These are phyloP conservation scores for Hemisphaericaspora nanyangensis DNA, from an alignment of 805 yeast species.

Conservation along the genomic window DNA sequence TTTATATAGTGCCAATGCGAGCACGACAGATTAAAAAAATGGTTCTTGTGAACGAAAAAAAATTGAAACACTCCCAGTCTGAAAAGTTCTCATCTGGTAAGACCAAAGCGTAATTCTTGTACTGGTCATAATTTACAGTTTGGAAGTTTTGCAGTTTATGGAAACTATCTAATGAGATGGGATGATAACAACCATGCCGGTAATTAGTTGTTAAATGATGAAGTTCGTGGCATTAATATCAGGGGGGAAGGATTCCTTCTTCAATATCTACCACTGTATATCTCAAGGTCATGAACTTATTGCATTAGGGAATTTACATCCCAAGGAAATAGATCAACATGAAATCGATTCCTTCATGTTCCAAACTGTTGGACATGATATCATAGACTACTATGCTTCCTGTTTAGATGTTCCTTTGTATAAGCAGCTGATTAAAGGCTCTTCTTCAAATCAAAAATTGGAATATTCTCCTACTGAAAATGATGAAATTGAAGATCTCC, in stretches of 20 bases:
- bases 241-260: constrained; percentile 96
- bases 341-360: constrained; percentile 96
- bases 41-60: neutral
- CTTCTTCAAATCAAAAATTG: constrained; percentile 57
- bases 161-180: too few species aligned
- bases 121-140: constrained; percentile 1
- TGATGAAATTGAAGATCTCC: constrained; percentile 89
- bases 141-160: neutral
- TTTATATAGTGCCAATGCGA: constrained; percentile 1
- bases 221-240: constrained; percentile 88
- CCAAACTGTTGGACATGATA: constrained; percentile 93
- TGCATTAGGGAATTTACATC: constrained; percentile 78
- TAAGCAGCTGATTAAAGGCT: constrained; percentile 60
- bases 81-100: neutral
- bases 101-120: neutral
- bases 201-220: constrained; percentile 59
- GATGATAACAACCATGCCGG: too few species aligned
- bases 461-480: constrained; percentile 65
- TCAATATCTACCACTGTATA: constrained; percentile 81
- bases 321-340: constrained; percentile 27
- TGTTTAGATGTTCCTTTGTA: constrained; percentile 81
- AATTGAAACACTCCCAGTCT: neutral
- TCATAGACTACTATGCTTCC: constrained; percentile 58
- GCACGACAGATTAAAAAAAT: neutral
- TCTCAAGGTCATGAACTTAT: constrained; percentile 79